These are phyloP conservation scores for Wakefieldia striispora DNA, from an alignment of 768 basidiomycete genomes.

Conservation along the genomic window DNA sequence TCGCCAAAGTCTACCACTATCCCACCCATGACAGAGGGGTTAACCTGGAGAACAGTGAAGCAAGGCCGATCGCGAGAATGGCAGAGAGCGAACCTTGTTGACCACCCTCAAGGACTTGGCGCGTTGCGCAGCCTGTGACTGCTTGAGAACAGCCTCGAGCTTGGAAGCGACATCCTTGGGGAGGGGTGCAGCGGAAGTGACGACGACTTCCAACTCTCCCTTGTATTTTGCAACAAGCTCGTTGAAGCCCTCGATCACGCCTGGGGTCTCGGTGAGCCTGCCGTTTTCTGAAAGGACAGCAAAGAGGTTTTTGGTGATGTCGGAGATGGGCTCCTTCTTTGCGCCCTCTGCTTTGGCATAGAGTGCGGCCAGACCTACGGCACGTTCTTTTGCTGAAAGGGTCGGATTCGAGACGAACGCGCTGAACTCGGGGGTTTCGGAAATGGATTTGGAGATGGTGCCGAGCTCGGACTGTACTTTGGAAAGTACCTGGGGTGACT, in stretches of 20 bases:
- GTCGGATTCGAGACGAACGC: slow-evolving; percentile 89
- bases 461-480: slow-evolving; percentile 85
- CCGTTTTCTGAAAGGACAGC: slow-evolving; percentile 90
- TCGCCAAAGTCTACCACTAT: slow-evolving; percentile 96
- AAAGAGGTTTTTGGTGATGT: slow-evolving; percentile 92
- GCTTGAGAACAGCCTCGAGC: slow-evolving; percentile 84
- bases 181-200: slow-evolving; percentile 85
- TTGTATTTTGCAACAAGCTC: slow-evolving; percentile 84
- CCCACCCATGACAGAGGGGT: slow-evolving; percentile 89
- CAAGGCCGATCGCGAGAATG: background rate
- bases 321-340: slow-evolving; percentile 77
- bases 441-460: slow-evolving; percentile 67
- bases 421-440: slow-evolving; percentile 58
- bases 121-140: slow-evolving; percentile 78
- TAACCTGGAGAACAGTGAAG: slow-evolving; percentile 56
- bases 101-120: slow-evolving; percentile 86
- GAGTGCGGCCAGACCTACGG: slow-evolving; percentile 62
- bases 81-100: slow-evolving; percentile 69
- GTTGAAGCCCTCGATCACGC: slow-evolving; percentile 89
- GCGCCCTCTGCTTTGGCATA: slow-evolving; percentile 64
- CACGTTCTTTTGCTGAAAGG: slow-evolving; percentile 75
- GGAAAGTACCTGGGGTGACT: slow-evolving; percentile 78
- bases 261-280: slow-evolving; percentile 76
- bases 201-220: slow-evolving; percentile 89
- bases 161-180: slow-evolving; percentile 71